These are phyloP conservation scores for Naganishia randhawae DNA, from an alignment of 768 basidiomycete species.

Conservation along the genomic window DNA sequence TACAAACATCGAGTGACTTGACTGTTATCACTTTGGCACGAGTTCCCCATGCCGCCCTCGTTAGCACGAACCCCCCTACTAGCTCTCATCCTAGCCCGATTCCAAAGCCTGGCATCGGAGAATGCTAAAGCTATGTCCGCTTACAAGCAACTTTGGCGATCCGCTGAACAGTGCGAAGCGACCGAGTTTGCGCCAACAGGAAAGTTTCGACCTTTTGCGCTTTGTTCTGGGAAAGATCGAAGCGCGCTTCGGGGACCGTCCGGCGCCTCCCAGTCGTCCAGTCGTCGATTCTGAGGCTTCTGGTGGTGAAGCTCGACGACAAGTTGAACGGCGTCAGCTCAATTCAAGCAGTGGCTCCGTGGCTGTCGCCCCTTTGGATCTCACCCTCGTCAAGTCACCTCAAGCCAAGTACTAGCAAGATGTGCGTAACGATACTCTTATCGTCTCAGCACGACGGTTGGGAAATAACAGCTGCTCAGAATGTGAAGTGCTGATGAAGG, in stretches of 20 bases:
- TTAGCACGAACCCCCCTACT: too few relatives aligned
- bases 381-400: conserved; percentile 23
- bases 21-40: too few relatives aligned
- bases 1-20: too few relatives aligned
- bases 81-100: too few relatives aligned
- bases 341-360: background rate
- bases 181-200: too few relatives aligned
- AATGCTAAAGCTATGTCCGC: too few relatives aligned
- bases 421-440: conserved; percentile 8
- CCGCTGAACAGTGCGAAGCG: too few relatives aligned
- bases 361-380: background rate
- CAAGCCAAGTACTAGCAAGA: conserved; percentile 23
- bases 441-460: background rate
- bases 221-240: background rate
- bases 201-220: background rate
- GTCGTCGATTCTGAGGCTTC: background rate
- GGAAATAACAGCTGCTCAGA: background rate
- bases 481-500: background rate
- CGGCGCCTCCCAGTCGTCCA: background rate
- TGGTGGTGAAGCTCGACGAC: conserved; percentile 3
- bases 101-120: too few relatives aligned
- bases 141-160: too few relatives aligned
- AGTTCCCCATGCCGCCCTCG: too few relatives aligned
- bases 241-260: background rate
- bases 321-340: background rate